Percentiles rank a stretch among this genome's conserved stretches.
These are phyloP conservation scores for Entomortierella parvispora DNA, from an alignment of 192 early-diverging fungal genomes.

Conservation along the genomic window DNA sequence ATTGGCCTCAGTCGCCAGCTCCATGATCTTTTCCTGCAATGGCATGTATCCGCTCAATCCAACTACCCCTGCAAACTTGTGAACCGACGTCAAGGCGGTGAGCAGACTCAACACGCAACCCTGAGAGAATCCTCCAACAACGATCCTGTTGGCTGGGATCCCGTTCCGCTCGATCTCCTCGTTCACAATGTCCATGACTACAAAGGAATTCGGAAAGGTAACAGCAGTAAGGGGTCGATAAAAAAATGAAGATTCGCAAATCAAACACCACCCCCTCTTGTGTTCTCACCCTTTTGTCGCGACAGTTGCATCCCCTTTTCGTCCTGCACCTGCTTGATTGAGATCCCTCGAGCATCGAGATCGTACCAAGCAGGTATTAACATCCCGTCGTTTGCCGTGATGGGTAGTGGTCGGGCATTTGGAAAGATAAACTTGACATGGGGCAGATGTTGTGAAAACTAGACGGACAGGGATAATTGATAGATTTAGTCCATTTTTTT, in stretches of 20 bases:
- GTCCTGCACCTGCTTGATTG: conserved; percentile 69
- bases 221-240: background rate
- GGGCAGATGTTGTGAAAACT: conserved; percentile 68
- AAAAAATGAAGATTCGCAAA: no score
- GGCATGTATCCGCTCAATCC: conserved; percentile 85
- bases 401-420: conserved; percentile 74
- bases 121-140: conserved; percentile 96
- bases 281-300: conserved; percentile 33
- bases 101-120: conserved; percentile 82
- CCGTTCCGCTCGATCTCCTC: conserved; percentile 77
- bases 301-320: conserved; percentile 69
- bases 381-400: conserved; percentile 85
- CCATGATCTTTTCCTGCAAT: conserved; percentile 57
- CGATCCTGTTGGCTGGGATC: conserved; percentile 84
- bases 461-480: conserved; percentile 50
- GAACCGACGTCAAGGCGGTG: conserved; percentile 74
- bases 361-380: conserved; percentile 95
- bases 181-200: conserved; percentile 56
- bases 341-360: conserved; percentile 66
- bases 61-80: conserved; percentile 55
- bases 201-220: conserved; percentile 61
- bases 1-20: conserved; percentile 67
- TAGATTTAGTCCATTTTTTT: background rate
- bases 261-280: no score
- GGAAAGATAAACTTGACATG: conserved; percentile 94